Base-by-base conservation (phyloP, 2,329 filamentous ascomycete genomes). In the Cladophialophora exuberans region DNA sequence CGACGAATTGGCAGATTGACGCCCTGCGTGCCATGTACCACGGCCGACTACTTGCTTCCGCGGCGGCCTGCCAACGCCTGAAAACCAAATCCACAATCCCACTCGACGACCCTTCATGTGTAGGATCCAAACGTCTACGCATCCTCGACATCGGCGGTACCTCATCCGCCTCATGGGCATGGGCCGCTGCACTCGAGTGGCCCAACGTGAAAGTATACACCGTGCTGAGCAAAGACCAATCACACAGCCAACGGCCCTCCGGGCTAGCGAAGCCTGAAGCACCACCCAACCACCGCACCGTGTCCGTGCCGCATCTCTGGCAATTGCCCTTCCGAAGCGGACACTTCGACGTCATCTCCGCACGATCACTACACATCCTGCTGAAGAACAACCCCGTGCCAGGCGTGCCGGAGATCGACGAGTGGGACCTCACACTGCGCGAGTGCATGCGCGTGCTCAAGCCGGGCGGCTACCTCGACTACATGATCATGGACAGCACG, bases 371-470 rank as follows among this genome's bases (percentile, higher is more conserved):
- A 43, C 89, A 96, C 72, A 84, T 87, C 49, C 81, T 95, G 33
- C 83, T 99, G 65, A 94, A 93, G 70, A 80, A 77, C 2, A 75
- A 76, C 60, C 84, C 87, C 33, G 79, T 81, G 23, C 81, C 79
- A 25, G 82, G 86, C 65, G 83, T 88, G 62, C 59, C 57, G 9
- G 81, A 82, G 35, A 78, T 84, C 55, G 90, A 97, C 67, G 93
- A 97, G 73, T 97, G 92, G 81, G 89, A 95, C 68, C 80, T 86
- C 44, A 94, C 90, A 58, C 79, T 97, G 6, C 79, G 78, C 48
- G 94, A 99, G 75, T 95, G 91, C 70, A 85, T 90, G 76, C 90
- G 94, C 56, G 87, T 95, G 55, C 84, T 97, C 64, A 96, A 96
- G 76, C 92, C 93, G 0, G 91, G 90, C 46, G 94, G 94, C 26